Percentiles rank a stretch among this genome's conserved stretches.
These are phyloP conservation scores for Podaxis rugospora DNA, from an alignment of 768 basidiomycete species.

Conservation along the genomic window DNA sequence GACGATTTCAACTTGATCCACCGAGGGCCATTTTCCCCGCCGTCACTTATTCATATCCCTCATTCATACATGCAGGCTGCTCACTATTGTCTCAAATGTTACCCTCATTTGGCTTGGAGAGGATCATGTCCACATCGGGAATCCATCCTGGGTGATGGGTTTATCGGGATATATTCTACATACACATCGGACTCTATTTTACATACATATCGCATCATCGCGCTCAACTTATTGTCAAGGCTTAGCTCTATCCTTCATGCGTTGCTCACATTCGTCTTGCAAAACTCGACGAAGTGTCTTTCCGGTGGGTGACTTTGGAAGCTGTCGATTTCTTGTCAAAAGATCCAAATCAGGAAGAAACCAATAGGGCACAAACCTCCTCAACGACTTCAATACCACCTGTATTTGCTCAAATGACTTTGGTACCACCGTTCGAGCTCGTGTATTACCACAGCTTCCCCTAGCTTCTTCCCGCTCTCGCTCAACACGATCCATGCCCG, in stretches of 20 bases:
- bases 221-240: slow-evolving; percentile 17
- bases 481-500: slow-evolving; percentile 76
- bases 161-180: too few relatives aligned
- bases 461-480: slow-evolving; percentile 42
- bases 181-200: too few relatives aligned
- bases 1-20: too few relatives aligned
- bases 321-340: slow-evolving; percentile 28
- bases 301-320: slow-evolving; percentile 73
- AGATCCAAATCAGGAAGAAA: not conserved
- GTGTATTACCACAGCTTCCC: slow-evolving; percentile 32
- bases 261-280: slow-evolving; percentile 52
- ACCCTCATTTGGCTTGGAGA: too few relatives aligned
- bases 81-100: too few relatives aligned
- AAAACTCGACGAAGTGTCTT: slow-evolving; percentile 63
- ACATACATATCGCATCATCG: too few relatives aligned
- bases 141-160: too few relatives aligned
- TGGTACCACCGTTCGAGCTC: slow-evolving; percentile 58
- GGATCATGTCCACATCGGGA: too few relatives aligned
- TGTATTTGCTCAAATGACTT: slow-evolving; percentile 63
- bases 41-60: too few relatives aligned
- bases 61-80: too few relatives aligned
- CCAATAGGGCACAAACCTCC: slow-evolving; percentile 40
- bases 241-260: slow-evolving; percentile 21
- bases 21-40: too few relatives aligned
- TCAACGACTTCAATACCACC: slow-evolving; percentile 66